phyloP scores from a whole-genome alignment of 371 early-diverging fungal genomes.

The Zychaea mexicana region DNA sequence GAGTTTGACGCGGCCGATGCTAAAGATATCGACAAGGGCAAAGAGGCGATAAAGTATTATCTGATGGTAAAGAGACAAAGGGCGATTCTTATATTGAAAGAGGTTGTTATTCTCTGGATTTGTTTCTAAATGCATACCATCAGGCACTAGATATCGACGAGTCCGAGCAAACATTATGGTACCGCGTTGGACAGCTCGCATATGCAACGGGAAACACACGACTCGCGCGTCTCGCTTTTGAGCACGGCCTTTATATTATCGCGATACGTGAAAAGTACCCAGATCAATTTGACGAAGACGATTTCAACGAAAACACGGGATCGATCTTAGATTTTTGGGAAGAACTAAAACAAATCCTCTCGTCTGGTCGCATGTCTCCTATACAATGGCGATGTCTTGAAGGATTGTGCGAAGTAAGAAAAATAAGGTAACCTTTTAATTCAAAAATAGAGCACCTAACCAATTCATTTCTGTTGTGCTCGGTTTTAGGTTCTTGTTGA shows the following conservation, averaged over 20 bases:
- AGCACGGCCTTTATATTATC: constrained; percentile 39
- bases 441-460: not conserved
- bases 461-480: no score
- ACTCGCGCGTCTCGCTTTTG: constrained; percentile 55
- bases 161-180: constrained; percentile 59
- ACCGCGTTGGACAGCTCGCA: constrained; percentile 51
- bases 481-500: constrained; percentile 59
- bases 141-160: constrained; percentile 61
- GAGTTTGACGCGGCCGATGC: constrained; percentile 18
- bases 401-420: constrained; percentile 53
- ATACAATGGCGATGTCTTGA: constrained; percentile 61
- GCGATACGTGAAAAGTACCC: constrained; percentile 7
- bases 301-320: not conserved
- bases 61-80: constrained; percentile 40
- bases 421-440: not conserved
- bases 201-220: constrained; percentile 34
- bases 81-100: not conserved
- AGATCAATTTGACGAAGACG: not conserved
- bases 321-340: not conserved
- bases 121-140: not conserved
- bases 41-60: constrained; percentile 51
- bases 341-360: constrained; percentile 10
- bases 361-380: constrained; percentile 9
- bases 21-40: constrained; percentile 23
- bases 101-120: not conserved